phyloP scores from a whole-genome alignment of 805 yeast species.

The Candida incommunis region DNA sequence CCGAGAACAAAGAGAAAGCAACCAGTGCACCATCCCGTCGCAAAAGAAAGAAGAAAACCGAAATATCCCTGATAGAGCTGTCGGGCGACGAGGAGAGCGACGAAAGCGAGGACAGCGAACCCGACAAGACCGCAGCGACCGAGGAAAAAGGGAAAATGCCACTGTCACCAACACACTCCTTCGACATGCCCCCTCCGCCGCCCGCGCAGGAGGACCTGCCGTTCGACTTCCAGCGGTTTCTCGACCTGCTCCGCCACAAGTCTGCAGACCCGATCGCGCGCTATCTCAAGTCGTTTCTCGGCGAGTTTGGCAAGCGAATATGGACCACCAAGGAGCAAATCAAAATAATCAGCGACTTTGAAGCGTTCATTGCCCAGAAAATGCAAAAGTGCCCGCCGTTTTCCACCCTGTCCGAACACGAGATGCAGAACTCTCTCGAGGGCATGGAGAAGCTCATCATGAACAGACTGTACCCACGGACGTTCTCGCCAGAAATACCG shows the following conservation, averaged over 20 bases:
- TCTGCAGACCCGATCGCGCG: conserved; percentile 81
- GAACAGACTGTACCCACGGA: conserved; percentile 66
- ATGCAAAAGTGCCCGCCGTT: conserved; percentile 51
- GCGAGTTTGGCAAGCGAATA: conserved; percentile 52
- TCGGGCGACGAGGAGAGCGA: not conserved
- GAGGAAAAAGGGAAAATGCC: no score
- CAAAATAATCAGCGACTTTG: conserved; percentile 66
- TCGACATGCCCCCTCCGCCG: conserved; percentile 17
- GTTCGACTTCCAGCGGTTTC: conserved; percentile 77
- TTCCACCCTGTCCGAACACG: conserved; percentile 42
- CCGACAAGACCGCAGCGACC: no score
- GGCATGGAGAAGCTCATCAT: conserved; percentile 87
- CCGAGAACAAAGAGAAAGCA: no score
- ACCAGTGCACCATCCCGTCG: no score
- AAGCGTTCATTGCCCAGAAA: conserved; percentile 39
- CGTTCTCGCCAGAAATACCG: conserved; percentile 67
- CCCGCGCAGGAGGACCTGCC: conserved; percentile 20
- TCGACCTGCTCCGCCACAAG: conserved; percentile 53
- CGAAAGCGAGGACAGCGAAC: not conserved
- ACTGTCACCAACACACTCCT: not conserved
- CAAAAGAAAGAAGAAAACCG: not conserved
- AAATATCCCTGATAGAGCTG: not conserved
- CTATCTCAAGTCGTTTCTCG: conserved; percentile 71
- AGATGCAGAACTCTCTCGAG: conserved; percentile 61
- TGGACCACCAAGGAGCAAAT: conserved; percentile 71